A percentile compares a stretch with the other conserved stretches of the same genome.
These are phyloP conservation scores for Salix arbutifolia DNA, from an alignment of 345 rosid genomes.

Conservation along the genomic window DNA sequence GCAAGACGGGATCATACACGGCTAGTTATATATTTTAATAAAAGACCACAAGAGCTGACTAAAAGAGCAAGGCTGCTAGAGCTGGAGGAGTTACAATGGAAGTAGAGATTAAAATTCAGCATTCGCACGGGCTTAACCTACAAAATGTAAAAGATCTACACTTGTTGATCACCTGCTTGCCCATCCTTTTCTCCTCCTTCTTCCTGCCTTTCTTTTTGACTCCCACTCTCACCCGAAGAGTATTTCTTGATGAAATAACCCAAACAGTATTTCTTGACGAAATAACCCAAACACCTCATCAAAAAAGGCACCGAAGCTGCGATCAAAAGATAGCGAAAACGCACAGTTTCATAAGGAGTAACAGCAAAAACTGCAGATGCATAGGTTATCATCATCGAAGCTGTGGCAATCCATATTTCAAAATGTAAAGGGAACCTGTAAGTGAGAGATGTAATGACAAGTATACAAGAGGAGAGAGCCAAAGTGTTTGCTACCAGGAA, in stretches of 20 bases:
- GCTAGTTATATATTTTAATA: too few relatives aligned
- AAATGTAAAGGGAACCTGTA: constrained; percentile 17
- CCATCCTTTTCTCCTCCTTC: too few relatives aligned
- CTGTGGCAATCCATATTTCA: constrained; percentile 13
- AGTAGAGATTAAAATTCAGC: too few relatives aligned
- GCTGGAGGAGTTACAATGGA: too few relatives aligned
- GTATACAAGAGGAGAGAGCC: constrained; percentile 6
- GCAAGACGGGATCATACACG: too few relatives aligned
- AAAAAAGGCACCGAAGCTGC: constrained; percentile 15
- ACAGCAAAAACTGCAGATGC: constrained; percentile 26
- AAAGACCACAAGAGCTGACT: too few relatives aligned
- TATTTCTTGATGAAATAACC: neutral
- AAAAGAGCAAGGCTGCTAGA: too few relatives aligned
- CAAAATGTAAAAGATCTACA: too few relatives aligned
- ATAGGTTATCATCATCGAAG: constrained; percentile 21
- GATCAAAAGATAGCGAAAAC: constrained; percentile 15
- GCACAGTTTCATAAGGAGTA: constrained; percentile 11
- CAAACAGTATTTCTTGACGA: neutral
- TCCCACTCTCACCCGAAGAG: neutral
- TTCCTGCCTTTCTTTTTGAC: too few relatives aligned
- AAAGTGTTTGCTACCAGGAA: constrained; percentile 24
- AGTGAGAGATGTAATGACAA: constrained; percentile 14
- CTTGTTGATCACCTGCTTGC: too few relatives aligned
- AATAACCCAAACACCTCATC: constrained; percentile 3
- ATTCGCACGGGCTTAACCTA: too few relatives aligned